These are phyloP conservation scores for Pichia sp. DNA, from an alignment of 1,139 yeast genomes.

Conservation along the genomic window DNA sequence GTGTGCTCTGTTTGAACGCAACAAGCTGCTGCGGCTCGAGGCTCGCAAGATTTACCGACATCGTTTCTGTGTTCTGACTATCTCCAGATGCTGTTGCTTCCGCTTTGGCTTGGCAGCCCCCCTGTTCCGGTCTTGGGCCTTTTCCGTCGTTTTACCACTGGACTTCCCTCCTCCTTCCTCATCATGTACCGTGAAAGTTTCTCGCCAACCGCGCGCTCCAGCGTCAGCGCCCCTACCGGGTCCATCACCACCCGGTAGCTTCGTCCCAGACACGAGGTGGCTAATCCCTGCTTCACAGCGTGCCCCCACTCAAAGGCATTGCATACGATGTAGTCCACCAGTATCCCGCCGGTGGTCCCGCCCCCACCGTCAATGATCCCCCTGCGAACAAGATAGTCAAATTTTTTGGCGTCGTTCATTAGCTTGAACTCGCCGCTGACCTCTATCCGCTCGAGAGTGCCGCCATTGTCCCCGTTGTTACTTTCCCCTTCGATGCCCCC, in stretches of 20 bases:
- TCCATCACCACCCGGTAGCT: background rate
- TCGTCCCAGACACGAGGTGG: background rate
- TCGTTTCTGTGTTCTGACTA: background rate
- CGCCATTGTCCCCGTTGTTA: background rate
- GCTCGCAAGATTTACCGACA: constrained; percentile 54
- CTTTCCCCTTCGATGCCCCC: no score
- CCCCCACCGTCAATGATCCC: background rate
- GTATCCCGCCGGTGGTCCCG: no score
- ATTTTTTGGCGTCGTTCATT: constrained; percentile 12
- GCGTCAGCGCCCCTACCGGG: background rate
- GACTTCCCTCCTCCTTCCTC: background rate
- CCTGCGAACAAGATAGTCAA: background rate
- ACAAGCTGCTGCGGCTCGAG: constrained; percentile 79
- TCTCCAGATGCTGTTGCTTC: no score
- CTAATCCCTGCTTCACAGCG: no score
- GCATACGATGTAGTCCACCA: constrained; percentile 16
- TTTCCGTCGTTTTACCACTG: background rate
- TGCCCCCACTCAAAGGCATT: background rate
- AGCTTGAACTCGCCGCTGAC: constrained; percentile 10
- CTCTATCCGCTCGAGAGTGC: constrained; percentile 1
- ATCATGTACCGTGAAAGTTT: no score
- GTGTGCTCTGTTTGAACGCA: constrained; percentile 79
- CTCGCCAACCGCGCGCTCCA: no score
- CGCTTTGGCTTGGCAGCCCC: no score
- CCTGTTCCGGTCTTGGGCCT: background rate